Percentiles rank a stretch among this genome's conserved stretches.
Conservation (phyloP, 2,329 filamentous ascomycete species). For the Stemphylium beticola region DNA sequence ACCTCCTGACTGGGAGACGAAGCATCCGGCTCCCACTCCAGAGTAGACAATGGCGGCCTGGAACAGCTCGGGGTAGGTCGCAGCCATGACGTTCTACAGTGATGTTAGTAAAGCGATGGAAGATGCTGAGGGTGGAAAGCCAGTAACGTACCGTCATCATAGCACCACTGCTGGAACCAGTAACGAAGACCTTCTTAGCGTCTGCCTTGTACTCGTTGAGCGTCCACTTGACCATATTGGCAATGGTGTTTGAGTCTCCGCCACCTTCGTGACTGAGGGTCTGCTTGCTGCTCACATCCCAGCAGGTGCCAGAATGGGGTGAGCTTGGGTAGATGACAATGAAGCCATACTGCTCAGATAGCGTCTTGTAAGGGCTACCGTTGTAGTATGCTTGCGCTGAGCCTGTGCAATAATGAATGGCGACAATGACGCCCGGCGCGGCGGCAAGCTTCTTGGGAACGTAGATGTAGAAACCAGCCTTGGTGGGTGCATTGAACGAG, state of each 20-base stretch:
- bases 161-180: conserved; percentile 60
- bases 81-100: conserved; percentile 54
- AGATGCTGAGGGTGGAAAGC: too few species aligned
- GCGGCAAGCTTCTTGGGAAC: conserved; percentile 53
- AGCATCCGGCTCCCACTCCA: conserved; percentile 63
- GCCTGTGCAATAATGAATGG: conserved; percentile 64
- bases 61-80: conserved; percentile 62
- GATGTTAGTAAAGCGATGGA: conserved; percentile 5
- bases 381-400: conserved; percentile 57
- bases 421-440: conserved; percentile 61
- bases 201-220: conserved; percentile 60
- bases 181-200: conserved; percentile 60
- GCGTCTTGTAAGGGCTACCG: conserved; percentile 59
- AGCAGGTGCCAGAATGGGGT: conserved; percentile 61
- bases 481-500: conserved; percentile 52
- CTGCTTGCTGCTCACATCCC: conserved; percentile 63
- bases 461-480: conserved; percentile 62
- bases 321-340: conserved; percentile 66
- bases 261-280: conserved; percentile 64
- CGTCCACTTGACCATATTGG: conserved; percentile 65
- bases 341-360: conserved; percentile 63
- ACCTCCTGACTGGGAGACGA: conserved; percentile 51
- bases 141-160: conserved; percentile 59
- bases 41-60: conserved; percentile 59
- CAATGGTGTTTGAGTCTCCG: conserved; percentile 63